phyloP scores from a whole-genome alignment of 108 stramenopile genomes.

The Schizochytrium sp. region DNA sequence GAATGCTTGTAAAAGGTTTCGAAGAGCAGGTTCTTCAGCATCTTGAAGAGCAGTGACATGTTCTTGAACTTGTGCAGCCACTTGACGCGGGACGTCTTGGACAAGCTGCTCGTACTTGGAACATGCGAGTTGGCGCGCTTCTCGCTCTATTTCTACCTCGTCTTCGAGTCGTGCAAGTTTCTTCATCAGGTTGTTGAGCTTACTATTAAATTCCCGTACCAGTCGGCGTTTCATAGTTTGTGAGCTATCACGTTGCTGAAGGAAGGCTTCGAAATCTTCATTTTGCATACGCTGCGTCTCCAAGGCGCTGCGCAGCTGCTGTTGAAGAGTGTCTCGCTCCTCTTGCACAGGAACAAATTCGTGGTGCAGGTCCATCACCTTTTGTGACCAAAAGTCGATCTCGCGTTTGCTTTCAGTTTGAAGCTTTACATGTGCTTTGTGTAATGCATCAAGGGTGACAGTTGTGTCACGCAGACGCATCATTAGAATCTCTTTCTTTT shows the following conservation, averaged over 20 bases:
- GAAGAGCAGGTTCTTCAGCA: neutral
- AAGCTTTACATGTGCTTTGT: neutral
- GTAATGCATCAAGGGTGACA: neutral
- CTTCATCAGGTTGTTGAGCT: neutral
- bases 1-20: neutral
- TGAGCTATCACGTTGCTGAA: neutral
- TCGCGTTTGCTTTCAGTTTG: neutral
- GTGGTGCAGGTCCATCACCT: neutral
- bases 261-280: neutral
- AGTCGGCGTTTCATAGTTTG: neutral
- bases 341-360: neutral
- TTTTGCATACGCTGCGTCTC: constrained; percentile 19
- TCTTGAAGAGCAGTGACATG: neutral
- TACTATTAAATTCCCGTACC: neutral
- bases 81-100: neutral
- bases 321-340: neutral
- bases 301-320: neutral
- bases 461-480: neutral
- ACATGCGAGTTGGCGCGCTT: neutral
- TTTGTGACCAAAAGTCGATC: neutral
- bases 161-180: neutral
- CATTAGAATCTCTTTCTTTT: neutral
- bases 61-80: constrained; percentile 9
- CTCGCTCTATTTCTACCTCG: neutral
- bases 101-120: neutral